These are phyloP conservation scores for Saccharomycopsis sp. DNA, from an alignment of 805 yeast species.

Conservation along the genomic window DNA sequence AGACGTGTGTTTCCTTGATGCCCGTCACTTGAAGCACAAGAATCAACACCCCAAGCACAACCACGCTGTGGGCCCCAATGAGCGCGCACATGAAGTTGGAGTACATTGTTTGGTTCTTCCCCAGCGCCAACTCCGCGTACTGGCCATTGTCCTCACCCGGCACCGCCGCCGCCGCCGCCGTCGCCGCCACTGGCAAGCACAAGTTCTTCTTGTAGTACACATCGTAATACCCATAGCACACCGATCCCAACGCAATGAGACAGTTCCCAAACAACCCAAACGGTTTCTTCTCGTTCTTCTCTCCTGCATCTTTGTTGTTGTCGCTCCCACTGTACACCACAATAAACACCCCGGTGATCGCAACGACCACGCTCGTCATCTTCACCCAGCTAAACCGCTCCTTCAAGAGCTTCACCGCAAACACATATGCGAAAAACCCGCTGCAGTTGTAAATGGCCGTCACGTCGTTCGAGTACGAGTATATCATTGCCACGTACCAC, in stretches of 20 bases:
- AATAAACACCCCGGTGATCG: constrained; percentile 64
- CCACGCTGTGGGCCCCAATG: constrained; percentile 52
- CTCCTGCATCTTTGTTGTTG: constrained; percentile 29
- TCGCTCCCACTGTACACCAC: constrained; percentile 59
- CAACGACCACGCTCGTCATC: constrained; percentile 56
- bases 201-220: constrained; percentile 68
- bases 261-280: constrained; percentile 59
- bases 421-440: constrained; percentile 79
- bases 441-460: constrained; percentile 89
- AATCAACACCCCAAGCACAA: constrained; percentile 10
- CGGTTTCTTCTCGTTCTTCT: constrained; percentile 36
- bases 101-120: constrained; percentile 69
- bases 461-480: constrained; percentile 76
- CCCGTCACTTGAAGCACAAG: constrained; percentile 31
- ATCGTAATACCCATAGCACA: constrained; percentile 74
- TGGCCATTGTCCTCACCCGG: too few species aligned
- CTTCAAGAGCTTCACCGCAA: constrained; percentile 64
- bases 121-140: constrained; percentile 26
- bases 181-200: constrained; percentile 65
- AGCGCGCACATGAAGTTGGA: constrained; percentile 67
- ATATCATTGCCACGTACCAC: constrained; percentile 78
- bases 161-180: too few species aligned
- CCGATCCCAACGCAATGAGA: constrained; percentile 64
- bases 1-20: constrained; percentile 32
- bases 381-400: constrained; percentile 60